phyloP scores from a whole-genome alignment of 2,329 filamentous ascomycete genomes.

The Ilyonectria mors-panacis region DNA sequence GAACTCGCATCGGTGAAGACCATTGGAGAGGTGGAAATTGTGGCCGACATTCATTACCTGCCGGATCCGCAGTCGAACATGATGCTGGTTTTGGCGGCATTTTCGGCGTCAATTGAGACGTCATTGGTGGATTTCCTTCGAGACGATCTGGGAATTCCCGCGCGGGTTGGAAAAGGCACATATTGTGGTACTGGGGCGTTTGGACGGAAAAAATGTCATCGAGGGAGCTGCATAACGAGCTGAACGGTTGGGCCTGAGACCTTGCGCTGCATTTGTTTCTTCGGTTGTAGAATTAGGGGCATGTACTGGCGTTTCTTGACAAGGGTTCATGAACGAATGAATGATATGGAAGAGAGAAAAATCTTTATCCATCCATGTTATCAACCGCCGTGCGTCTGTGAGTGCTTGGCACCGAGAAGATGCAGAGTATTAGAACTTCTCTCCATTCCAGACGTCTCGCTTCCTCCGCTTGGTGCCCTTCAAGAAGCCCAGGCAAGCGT shows the following conservation, averaged over 20 bases:
- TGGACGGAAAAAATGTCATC: constrained; percentile 43
- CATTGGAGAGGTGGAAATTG: constrained; percentile 65
- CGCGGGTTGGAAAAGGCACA: constrained; percentile 41
- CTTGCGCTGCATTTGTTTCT: not conserved
- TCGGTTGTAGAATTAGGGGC: constrained; percentile 13
- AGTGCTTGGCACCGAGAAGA: not conserved
- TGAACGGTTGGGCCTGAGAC: constrained; percentile 12
- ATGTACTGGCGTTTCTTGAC: constrained; percentile 23
- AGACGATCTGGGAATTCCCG: constrained; percentile 47
- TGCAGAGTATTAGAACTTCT: no score
- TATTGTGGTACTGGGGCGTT: constrained; percentile 44
- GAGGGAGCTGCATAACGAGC: constrained; percentile 42
- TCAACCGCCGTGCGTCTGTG: not conserved
- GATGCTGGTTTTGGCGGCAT: constrained; percentile 71
- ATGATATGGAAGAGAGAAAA: constrained; percentile 19
- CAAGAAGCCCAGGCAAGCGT: constrained; percentile 7
- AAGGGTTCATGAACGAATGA: constrained; percentile 21
- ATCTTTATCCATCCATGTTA: not conserved
- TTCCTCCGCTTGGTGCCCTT: not conserved
- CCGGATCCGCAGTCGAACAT: constrained; percentile 66
- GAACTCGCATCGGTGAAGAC: constrained; percentile 67
- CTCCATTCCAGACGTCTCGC: not conserved
- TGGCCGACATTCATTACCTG: constrained; percentile 68
- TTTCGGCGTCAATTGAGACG: constrained; percentile 72
- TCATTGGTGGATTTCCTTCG: constrained; percentile 68